Conservation (phyloP, 1,139 yeast species). For the Saccharomyces hybrid region DNA sequence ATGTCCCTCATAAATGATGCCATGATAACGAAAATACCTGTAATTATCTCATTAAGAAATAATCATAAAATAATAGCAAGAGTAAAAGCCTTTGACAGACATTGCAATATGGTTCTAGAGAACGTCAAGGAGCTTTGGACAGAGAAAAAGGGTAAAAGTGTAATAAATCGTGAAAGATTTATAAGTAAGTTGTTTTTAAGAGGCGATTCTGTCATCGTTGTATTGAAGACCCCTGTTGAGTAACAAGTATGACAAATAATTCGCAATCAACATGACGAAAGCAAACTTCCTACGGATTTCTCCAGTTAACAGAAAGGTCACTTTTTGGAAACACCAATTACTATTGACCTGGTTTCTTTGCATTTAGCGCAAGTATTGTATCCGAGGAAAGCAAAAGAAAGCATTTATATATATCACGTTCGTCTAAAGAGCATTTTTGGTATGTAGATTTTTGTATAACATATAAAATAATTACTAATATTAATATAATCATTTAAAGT, state of each 20-base stretch:
- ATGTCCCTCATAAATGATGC: conserved; percentile 78
- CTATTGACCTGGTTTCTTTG: neutral
- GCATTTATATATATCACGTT: neutral
- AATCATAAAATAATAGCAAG: conserved; percentile 85
- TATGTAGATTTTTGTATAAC: neutral
- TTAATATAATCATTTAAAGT: conserved; percentile 34
- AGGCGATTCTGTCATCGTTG: conserved; percentile 90
- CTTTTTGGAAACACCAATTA: neutral
- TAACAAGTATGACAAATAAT: conserved; percentile 5
- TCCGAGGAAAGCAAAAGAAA: neutral
- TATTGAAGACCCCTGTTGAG: conserved; percentile 46
- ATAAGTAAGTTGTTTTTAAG: conserved; percentile 83
- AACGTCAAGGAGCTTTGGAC: conserved; percentile 92
- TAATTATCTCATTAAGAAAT: conserved; percentile 83
- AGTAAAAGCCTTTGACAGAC: conserved; percentile 92
- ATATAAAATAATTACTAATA: neutral
- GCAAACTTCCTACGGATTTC: neutral
- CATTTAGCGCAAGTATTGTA: neutral
- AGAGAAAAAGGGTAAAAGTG: conserved; percentile 66
- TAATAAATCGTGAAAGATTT: conserved; percentile 73
- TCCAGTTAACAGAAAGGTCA: neutral
- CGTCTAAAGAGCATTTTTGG: neutral
- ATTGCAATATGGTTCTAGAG: conserved; percentile 85
- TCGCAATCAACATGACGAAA: neutral
- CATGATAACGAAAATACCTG: conserved; percentile 63